A percentile compares a stretch with the other conserved stretches of the same genome.
phyloP scores from a whole-genome alignment of 148 eudicot species.

The Gaultheria prostrata region DNA sequence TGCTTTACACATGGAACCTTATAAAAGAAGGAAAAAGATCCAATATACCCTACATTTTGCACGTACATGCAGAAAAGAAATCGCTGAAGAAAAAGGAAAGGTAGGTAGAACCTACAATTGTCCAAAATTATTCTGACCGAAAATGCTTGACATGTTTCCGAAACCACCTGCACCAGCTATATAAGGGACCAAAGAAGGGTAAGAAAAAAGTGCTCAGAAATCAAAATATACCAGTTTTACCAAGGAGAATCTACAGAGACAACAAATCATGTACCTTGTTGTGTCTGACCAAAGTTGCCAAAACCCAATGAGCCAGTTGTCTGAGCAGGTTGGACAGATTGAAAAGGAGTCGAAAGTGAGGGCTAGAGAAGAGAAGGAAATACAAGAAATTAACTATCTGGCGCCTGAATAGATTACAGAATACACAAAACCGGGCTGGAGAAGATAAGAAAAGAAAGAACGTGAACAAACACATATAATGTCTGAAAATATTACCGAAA shows the following conservation, averaged over 20 bases:
- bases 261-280: slow-evolving; percentile 38
- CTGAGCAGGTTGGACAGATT: slow-evolving; percentile 58
- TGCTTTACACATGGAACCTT: not conserved
- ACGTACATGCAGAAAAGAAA: not conserved
- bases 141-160: slow-evolving; percentile 57
- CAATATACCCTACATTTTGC: not conserved
- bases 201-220: slow-evolving; percentile 2
- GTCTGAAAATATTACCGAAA: not conserved
- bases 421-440: not conserved
- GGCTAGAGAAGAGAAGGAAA: slow-evolving; percentile 45
- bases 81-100: not conserved
- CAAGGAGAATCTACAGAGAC: slow-evolving; percentile 3
- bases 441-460: not conserved
- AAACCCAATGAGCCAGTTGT: slow-evolving; percentile 54
- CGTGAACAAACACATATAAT: not conserved
- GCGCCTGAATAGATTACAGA: not conserved
- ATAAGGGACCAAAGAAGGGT: slow-evolving; percentile 11
- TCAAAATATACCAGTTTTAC: not conserved
- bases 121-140: slow-evolving; percentile 63
- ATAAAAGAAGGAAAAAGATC: not conserved
- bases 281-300: slow-evolving; percentile 65
- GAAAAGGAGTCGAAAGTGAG: slow-evolving; percentile 63
- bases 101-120: slow-evolving; percentile 54
- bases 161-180: slow-evolving; percentile 51
- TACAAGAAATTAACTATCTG: not conserved